Base-by-base conservation (phyloP, 331 rosid species). In the Phaseolus coccineus region DNA sequence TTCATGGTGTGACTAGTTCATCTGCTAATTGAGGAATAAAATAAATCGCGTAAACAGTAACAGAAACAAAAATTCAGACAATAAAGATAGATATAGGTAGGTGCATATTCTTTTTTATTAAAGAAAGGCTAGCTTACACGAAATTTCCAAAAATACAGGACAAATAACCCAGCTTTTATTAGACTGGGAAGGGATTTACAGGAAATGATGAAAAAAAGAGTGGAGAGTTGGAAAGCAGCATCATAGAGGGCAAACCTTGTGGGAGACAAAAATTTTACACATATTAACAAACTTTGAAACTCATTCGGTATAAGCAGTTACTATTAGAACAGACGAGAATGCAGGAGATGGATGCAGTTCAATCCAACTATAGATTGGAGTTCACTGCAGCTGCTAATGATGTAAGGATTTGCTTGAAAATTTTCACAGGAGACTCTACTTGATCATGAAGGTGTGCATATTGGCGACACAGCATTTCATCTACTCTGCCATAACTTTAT, bases 311-410 rank as follows among this genome's bases (percentile, higher is more conserved):
- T 59, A 84, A 73, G 69, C 80, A 77, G 71, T 81, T 73, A 46
- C 46, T 69, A n/a, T 61, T 79, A 71, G 71, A 76, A 76, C 71
- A 50, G 75, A 83, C 65, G 48, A 77, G 70, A 81, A 16, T 40
- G 76, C 79, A 47, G 75, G 33, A 58, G 76, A 80, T 40, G 67
- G 71, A 66, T 74, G 76, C 57, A 61, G 82, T 56, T 81, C 84
- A 64, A 56, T 78, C 88, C 62, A 71, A 66, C 84, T 35, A 71
- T 28, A 56, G 78, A 75, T 83, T 24, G 73, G 83, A 72, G 84
- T 81, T 80, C 73, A 66, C 72, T 53, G 70, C 80, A 67, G 78
- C 73, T 47, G 85, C 80, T 73, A 62, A 57, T 71, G 48, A 46
- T 63, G 65, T 71, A 73, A 66, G 69, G 88, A 61, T 72, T 81